Percentiles rank a stretch among this genome's conserved stretches.
Evolutionary conservation across 2,329 filamentous ascomycete genomes (phyloP).

Genomic region (Alternaria dauci): DNA sequence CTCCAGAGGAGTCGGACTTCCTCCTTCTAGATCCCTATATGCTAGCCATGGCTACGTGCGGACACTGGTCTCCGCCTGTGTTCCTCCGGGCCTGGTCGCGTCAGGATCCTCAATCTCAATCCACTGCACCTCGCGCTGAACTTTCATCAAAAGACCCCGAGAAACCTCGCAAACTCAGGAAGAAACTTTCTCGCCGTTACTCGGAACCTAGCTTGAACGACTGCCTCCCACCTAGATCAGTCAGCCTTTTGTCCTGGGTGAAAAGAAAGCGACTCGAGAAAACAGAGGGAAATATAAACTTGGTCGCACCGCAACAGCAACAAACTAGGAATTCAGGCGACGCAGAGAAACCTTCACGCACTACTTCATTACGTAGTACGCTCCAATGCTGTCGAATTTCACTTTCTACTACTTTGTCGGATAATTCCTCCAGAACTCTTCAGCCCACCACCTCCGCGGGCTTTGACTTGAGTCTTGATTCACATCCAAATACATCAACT

Average conservation of each 20-base stretch:
- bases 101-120: background rate
- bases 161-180: background rate
- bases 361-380: background rate
- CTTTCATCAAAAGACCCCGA: background rate
- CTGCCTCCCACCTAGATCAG: background rate
- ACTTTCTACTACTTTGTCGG: background rate
- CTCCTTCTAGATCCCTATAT: background rate
- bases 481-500: background rate
- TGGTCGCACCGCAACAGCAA: background rate
- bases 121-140: background rate
- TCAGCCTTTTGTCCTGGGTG: background rate
- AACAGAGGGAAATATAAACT: background rate
- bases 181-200: background rate
- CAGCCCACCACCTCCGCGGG: background rate
- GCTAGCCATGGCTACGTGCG: background rate
- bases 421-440: background rate
- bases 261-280: background rate
- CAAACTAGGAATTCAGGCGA: background rate
- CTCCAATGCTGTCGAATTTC: too few species aligned
- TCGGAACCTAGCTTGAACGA: background rate
- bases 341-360: background rate
- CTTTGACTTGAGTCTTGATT: background rate
- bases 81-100: background rate
- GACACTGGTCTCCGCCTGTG: background rate
- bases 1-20: background rate